Evolutionary conservation across 495 filamentous ascomycete species (phyloP), one percentile per base, ranked within the genome.

Genomic region (Melanomma pulvis-pyrius): DNA sequence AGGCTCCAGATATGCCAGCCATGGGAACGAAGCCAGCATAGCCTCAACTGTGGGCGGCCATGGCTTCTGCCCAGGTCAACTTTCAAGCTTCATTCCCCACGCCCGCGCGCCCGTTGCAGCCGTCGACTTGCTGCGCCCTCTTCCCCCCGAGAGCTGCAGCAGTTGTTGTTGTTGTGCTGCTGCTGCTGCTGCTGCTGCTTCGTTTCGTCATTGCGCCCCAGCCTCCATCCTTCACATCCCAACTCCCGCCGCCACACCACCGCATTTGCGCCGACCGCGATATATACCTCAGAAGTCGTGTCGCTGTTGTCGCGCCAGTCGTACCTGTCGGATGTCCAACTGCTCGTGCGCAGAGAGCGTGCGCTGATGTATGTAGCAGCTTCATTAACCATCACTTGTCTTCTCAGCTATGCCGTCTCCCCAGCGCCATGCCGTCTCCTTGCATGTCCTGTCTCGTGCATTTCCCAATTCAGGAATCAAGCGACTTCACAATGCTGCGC

Each of bases 311-410:
- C 62, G 62, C 62, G 46, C 17, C 15, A 52, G 44, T 25, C 26
- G 32, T 28, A 41, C 28, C 21, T 32, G 1, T 53, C 28, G 62
- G 17, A 26, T 29, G 46, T 19, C 13, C 25, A 41, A 19, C 19
- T 22, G 15, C 30, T 22, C 25, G 53, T 59, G 53, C 62, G 62
- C 62, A 65, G 25, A 59, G 19, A 65, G 54, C 53, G 62, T 59
- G 54, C 54, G 54, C 62, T 58, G 50, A 65, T 65, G 62, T 65
- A 65, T 65, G 62, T 65, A 52, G 62, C 21, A 65, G 62, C 53
- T 65, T 48, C 32, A 19, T 65, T 52, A 32, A 29, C n/a, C 24
- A 24, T 65, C 44, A 44, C 39, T 34, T 61, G 60, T 21, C 17
- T 25, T 25, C 51, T 58, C 29, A 52, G 53, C 53, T 46, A 65